A percentile compares a stretch with the other conserved stretches of the same genome.
Evolutionary conservation across 306 rosid genomes (phyloP).

Genomic region (Inga laurina): DNA sequence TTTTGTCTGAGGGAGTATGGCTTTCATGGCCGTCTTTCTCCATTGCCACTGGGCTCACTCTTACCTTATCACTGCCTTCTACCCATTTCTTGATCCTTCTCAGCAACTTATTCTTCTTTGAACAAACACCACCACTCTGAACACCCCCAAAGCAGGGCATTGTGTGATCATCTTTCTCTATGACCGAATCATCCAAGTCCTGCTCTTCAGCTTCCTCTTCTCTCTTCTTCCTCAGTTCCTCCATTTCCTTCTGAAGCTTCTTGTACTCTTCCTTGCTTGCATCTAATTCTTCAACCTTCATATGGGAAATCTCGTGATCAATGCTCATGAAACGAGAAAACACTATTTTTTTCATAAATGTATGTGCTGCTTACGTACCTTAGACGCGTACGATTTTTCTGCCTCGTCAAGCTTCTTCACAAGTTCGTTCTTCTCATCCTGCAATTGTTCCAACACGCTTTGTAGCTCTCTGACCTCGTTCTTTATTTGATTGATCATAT

Average conservation of each 20-base stretch:
- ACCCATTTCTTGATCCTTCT: conserved; percentile 56
- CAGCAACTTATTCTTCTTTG: conserved; percentile 50
- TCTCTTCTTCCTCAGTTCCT: neutral
- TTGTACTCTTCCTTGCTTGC: conserved; percentile 45
- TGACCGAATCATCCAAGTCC: conserved; percentile 36
- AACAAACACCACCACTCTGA: conserved; percentile 28
- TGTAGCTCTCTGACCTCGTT: conserved; percentile 54
- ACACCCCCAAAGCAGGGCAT: conserved; percentile 40
- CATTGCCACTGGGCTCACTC: conserved; percentile 34
- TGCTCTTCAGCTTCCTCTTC: conserved; percentile 45
- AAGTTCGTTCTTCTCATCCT: conserved; percentile 53
- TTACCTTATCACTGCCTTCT: conserved; percentile 58
- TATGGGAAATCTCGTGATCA: conserved; percentile 10
- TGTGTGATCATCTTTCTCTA: conserved; percentile 37
- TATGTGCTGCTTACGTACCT: conserved; percentile 50
- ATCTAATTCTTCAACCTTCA: conserved; percentile 49
- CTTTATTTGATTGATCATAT: conserved; percentile 37
- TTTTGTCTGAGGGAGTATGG: conserved; percentile 39
- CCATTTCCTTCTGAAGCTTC: conserved; percentile 32
- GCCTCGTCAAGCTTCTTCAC: conserved; percentile 45
- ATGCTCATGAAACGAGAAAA: neutral
- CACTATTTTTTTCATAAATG: conserved; percentile 12
- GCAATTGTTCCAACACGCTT: conserved; percentile 38
- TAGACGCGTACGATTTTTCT: conserved; percentile 40
- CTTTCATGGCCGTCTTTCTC: conserved; percentile 32